phyloP scores from a whole-genome alignment of 2,329 filamentous ascomycete species.

The Monilinia fructicola region DNA sequence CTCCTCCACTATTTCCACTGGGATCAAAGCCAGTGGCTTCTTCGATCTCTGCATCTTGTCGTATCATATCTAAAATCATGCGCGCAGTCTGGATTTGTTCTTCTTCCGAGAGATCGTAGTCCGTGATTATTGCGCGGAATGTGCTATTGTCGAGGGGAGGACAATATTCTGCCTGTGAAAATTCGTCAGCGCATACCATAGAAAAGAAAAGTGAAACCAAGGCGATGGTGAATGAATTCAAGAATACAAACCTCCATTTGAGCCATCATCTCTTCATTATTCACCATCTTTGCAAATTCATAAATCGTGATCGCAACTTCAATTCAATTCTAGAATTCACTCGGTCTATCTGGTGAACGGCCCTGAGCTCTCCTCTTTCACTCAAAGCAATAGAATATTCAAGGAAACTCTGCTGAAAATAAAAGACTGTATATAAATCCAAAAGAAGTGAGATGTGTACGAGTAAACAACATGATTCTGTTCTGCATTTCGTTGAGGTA shows the following conservation, averaged over 20 bases:
- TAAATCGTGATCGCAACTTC: not conserved
- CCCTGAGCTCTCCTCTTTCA: not conserved
- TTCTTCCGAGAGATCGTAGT: constrained; percentile 63
- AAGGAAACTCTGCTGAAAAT: not conserved
- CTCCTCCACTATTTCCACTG: constrained; percentile 61
- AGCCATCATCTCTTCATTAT: constrained; percentile 17
- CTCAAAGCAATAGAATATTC: not conserved
- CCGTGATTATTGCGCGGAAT: constrained; percentile 71
- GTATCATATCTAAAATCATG: constrained; percentile 63
- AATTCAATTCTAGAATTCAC: not conserved
- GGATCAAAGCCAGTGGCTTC: constrained; percentile 77
- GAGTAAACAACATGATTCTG: not conserved
- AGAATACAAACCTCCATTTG: constrained; percentile 19
- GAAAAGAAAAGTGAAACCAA: not conserved
- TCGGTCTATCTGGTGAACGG: not conserved
- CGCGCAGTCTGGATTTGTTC: constrained; percentile 55
- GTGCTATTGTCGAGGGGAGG: constrained; percentile 47
- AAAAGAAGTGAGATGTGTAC: not conserved
- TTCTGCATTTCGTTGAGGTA: not conserved
- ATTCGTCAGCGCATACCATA: not conserved
- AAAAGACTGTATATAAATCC: not conserved
- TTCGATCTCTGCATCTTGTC: constrained; percentile 61
- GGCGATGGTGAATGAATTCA: not conserved
- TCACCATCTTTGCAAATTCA: constrained; percentile 11
- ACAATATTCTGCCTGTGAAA: constrained; percentile 21